Conservation (phyloP, 805 yeast species). For the Candida quercuum region DNA sequence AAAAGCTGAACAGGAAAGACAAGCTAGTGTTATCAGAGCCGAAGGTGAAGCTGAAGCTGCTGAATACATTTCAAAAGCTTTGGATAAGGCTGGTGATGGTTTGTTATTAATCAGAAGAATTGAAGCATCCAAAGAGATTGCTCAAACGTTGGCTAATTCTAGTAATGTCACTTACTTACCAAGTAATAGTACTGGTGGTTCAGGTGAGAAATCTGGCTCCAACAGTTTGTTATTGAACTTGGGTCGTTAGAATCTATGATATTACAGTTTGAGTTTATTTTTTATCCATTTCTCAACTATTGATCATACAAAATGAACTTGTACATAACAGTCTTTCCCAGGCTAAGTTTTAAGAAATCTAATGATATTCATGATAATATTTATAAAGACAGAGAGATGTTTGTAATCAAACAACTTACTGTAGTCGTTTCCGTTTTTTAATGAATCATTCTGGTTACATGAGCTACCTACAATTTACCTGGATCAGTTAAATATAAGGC, state of each 20-base stretch:
- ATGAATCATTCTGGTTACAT: too few species aligned
- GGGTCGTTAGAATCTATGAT: slow-evolving; percentile 52
- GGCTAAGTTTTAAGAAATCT: neutral
- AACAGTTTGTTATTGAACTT: slow-evolving; percentile 61
- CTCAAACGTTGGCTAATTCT: slow-evolving; percentile 75
- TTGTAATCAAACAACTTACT: too few species aligned
- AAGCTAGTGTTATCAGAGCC: slow-evolving; percentile 91
- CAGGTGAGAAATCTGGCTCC: slow-evolving; percentile 29
- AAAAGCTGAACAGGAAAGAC: slow-evolving; percentile 95
- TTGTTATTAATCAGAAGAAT: slow-evolving; percentile 87
- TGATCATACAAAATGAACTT: neutral
- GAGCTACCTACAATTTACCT: too few species aligned
- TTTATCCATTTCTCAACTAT: too few species aligned
- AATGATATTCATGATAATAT: neutral
- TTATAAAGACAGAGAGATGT: too few species aligned
- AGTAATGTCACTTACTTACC: slow-evolving; percentile 90
- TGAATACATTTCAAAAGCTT: slow-evolving; percentile 87
- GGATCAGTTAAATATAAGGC: too few species aligned
- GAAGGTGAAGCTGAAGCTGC: slow-evolving; percentile 99
- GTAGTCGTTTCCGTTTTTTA: too few species aligned
- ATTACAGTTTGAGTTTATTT: too few species aligned
- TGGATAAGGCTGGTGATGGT: slow-evolving; percentile 94
- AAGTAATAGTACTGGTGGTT: slow-evolving; percentile 35
- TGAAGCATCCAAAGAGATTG: slow-evolving; percentile 96
- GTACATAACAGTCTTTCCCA: too few species aligned